Conservation (phyloP, 2,329 filamentous ascomycete genomes). For the Ceratocystis lukuohia region DNA sequence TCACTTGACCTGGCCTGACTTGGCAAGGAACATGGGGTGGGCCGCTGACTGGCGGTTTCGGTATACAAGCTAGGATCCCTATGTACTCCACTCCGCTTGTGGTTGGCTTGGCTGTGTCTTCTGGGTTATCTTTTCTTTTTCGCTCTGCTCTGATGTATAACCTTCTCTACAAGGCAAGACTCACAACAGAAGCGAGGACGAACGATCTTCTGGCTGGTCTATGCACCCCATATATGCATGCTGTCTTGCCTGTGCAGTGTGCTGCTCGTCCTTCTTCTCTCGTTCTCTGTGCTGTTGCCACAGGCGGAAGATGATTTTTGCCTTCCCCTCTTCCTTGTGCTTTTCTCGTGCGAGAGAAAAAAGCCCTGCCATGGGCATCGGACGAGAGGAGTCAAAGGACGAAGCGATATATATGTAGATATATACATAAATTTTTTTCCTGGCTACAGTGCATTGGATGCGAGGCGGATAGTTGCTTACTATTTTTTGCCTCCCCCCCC, state of each 20-base stretch:
- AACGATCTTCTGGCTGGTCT: not conserved
- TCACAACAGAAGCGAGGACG: not conserved
- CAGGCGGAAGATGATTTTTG: not conserved
- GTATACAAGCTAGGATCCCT: not conserved
- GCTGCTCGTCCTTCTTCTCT: not conserved
- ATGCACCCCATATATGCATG: not conserved
- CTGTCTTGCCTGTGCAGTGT: not conserved
- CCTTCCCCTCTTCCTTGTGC: not conserved
- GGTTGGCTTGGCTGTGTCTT: not conserved
- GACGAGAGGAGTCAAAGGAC: not conserved
- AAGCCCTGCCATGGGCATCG: not conserved
- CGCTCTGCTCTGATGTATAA: not conserved
- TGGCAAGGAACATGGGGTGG: slow-evolving; percentile 1
- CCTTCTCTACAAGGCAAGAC: not conserved
- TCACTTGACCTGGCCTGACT: not conserved
- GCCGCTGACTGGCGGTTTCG: not conserved
- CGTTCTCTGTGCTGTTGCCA: not conserved
- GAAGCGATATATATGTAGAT: not conserved
- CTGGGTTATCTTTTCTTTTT: not conserved
- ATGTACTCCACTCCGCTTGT: not conserved
- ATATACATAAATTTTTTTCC: not conserved
- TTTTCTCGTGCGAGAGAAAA: not conserved
- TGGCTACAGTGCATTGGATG: too few relatives aligned
- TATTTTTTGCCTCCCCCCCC: not conserved
- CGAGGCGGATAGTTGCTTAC: not conserved